Evolutionary conservation across 192 early-diverging fungal species (phyloP).

Genomic region (Backusella australiensis): DNA sequence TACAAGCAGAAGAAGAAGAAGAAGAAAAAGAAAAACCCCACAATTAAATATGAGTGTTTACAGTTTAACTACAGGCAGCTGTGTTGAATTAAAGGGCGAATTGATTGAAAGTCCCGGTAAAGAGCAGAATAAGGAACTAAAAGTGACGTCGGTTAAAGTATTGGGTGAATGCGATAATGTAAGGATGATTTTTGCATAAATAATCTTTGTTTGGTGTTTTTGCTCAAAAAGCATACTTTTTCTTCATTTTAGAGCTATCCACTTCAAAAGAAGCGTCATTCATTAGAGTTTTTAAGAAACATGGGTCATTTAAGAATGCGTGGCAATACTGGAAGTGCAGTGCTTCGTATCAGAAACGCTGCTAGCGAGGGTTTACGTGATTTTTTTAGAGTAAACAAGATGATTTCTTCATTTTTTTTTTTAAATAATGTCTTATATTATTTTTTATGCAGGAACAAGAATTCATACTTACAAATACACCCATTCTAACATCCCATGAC

Average conservation of each 20-base stretch:
- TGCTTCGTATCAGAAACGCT: constrained; percentile 68
- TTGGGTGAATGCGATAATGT: constrained; percentile 60
- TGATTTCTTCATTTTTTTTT: too few species aligned
- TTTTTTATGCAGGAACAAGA: constrained; percentile 54
- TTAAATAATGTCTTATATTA: background rate
- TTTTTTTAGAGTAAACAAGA: constrained; percentile 62
- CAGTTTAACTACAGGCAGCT: constrained; percentile 69
- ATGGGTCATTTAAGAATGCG: constrained; percentile 74
- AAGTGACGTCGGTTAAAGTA: constrained; percentile 51
- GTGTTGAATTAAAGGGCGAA: constrained; percentile 67
- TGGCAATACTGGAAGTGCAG: constrained; percentile 70
- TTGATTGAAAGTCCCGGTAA: constrained; percentile 66
- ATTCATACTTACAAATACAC: constrained; percentile 78
- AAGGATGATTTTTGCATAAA: background rate
- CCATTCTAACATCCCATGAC: constrained; percentile 79
- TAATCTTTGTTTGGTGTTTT: background rate
- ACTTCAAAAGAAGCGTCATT: constrained; percentile 80
- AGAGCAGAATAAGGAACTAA: constrained; percentile 71
- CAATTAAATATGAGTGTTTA: background rate
- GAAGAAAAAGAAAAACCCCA: background rate
- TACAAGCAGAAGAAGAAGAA: background rate
- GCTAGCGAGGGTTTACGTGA: constrained; percentile 66
- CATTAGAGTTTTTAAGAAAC: constrained; percentile 75
- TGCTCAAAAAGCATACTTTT: background rate
- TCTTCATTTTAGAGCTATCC: constrained; percentile 65